Conservation (phyloP, 1,284 basidiomycete genomes). For the Stygiomarasmius scandens region DNA sequence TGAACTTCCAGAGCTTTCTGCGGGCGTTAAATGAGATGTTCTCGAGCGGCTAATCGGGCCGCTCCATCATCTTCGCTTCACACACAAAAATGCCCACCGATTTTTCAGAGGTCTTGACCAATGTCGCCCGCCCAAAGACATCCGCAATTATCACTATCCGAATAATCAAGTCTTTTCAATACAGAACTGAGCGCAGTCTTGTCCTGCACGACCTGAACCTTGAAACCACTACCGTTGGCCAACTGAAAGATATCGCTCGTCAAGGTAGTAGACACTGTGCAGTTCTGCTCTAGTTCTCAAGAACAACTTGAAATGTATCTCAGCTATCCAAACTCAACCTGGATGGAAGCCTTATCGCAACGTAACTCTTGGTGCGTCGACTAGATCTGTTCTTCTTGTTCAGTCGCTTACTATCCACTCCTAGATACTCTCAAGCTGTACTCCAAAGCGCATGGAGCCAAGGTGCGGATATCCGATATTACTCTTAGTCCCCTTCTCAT, state of each 20-base stretch:
- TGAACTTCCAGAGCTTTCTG: no score
- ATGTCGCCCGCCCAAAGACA: conserved; percentile 66
- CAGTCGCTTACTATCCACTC: conserved; percentile 4
- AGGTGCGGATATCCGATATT: conserved; percentile 51
- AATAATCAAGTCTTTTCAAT: conserved; percentile 95
- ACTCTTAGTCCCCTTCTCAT: not conserved
- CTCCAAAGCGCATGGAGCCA: conserved; percentile 91
- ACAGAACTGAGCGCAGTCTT: conserved; percentile 86
- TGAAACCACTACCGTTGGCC: conserved; percentile 73
- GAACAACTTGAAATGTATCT: conserved; percentile 10
- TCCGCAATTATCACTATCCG: conserved; percentile 87
- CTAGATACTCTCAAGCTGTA: conserved; percentile 93
- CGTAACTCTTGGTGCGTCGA: conserved; percentile 62
- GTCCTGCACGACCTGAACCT: conserved; percentile 86
- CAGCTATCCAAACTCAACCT: conserved; percentile 71
- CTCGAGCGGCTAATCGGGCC: not conserved
- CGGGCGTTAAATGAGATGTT: no score
- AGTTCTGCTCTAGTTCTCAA: conserved; percentile 10
- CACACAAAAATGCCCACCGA: conserved; percentile 25
- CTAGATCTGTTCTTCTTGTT: not conserved
- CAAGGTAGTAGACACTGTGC: conserved; percentile 49
- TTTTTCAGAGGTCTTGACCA: conserved; percentile 63
- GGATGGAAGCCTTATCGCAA: conserved; percentile 89
- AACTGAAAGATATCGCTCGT: conserved; percentile 72
- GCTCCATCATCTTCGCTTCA: not conserved